Base-by-base conservation (phyloP, 2,329 filamentous ascomycete species). In the Xylaria sp. region DNA sequence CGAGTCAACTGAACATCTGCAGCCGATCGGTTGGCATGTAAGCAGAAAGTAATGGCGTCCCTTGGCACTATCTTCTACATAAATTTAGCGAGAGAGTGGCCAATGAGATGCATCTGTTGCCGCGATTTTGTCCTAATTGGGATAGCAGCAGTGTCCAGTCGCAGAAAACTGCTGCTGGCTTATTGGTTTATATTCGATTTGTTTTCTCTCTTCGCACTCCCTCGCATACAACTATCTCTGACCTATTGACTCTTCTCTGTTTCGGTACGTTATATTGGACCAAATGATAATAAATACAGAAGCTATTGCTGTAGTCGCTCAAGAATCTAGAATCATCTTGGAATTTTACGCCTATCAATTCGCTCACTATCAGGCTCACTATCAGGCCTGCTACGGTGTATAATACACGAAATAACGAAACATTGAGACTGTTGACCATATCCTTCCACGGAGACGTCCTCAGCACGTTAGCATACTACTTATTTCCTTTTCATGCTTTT, bases 71-170 rank as follows among this genome's bases (percentile, higher is more conserved):
- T n/a, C 46, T 28, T 52, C 50, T 15, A 34, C 28, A 23, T 55
- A 6, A 10, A 58, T 31, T 69, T 71, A 71, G 69, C 69, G 69
- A 71, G 64, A 23, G 39, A 18, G 6, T 18, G 23, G 39, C 69
- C 69, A 71, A 71, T 71, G 5, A 34, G 48, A 1, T 41, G 37
- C 37, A 18, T 28, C 5, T 25, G 37, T 61, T 63, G 31, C 50
- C 56, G 57, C 39, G 46, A n/a, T 55, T 58, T 55, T 62, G 48
- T 57, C 66, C 59, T 41, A 59, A 71, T 70, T 25, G 39, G 66
- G 66, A 65, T 62, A 59, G 59, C 25, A n/a, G 39, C 54, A 34
- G 6, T 52, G 18, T 46, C 15, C 56, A 46, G 39, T 23, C 6
- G 23, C 23, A 18, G 15, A 50, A 57, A 57, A 56, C n/a, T 7